These are phyloP conservation scores for Parsonsia alboflavescens DNA, from an alignment of 257 asterid species.

Conservation along the genomic window DNA sequence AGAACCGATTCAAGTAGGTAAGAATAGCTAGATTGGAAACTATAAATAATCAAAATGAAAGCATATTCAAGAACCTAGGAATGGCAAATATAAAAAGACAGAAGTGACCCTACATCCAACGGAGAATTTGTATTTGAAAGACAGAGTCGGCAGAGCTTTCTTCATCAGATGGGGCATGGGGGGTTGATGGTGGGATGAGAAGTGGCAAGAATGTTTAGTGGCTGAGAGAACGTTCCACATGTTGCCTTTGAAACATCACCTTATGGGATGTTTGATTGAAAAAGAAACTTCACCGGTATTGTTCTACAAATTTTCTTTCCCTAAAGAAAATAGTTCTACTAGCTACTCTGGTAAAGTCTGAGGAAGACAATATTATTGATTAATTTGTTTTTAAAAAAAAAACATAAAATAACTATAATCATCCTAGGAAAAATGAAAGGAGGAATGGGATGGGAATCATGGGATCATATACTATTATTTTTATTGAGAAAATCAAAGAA, in stretches of 20 bases:
- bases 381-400: too few relatives aligned
- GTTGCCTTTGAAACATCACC: slow-evolving; percentile 30
- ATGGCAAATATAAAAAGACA: slow-evolving; percentile 8
- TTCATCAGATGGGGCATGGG: not conserved
- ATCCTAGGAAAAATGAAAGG: too few relatives aligned
- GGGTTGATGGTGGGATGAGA: not conserved
- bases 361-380: not conserved
- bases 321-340: not conserved
- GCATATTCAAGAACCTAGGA: slow-evolving; percentile 3
- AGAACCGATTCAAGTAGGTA: too few relatives aligned
- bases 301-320: not conserved
- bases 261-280: slow-evolving; percentile 24
- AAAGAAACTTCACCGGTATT: slow-evolving; percentile 19
- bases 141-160: not conserved
- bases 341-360: not conserved
- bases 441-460: not conserved
- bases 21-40: too few relatives aligned
- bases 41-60: too few relatives aligned
- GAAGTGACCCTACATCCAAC: slow-evolving; percentile 8
- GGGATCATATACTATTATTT: not conserved
- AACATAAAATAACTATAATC: too few relatives aligned
- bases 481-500: not conserved
- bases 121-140: slow-evolving; percentile 4
- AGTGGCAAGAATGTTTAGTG: slow-evolving; percentile 10
- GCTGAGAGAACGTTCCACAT: slow-evolving; percentile 22